Evolutionary conservation across 2,329 filamentous ascomycete species (phyloP), one percentile per base, ranked within the genome.

Genomic region (Chaetomium strumarium): DNA sequence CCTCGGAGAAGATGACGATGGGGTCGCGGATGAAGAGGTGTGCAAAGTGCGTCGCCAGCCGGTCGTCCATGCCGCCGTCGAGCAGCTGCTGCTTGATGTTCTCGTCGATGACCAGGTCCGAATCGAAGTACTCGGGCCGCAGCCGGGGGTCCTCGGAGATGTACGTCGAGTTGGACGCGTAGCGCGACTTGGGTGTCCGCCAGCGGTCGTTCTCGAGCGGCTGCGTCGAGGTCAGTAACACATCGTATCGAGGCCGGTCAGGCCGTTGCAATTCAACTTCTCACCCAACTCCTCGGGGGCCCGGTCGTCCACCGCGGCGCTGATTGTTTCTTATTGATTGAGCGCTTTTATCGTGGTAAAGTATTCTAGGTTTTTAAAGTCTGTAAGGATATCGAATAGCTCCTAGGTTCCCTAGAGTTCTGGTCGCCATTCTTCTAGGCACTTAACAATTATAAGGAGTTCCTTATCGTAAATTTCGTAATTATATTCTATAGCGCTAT

Each of bases 91-190:
- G 78, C 70, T 96, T 97, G 66, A 99, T 86, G 17, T 84, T 79
- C 60, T 86, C 77, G 66, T 97, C 91, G 39, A 96, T 79, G 14
- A 97, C 82, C 8, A 99, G 80, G 61, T 95, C 78, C 0, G 90
- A 89, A 65, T 97, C 90, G 41, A 97, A 75, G 64, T 99, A 99
- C 67, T 97, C 92, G 45, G 83, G 82, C 37, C 92, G 83, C 57
- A 97, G 73, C 20, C 90, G 80, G 9, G 87, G 75, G 65, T 97
- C 93, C 58, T 91, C 86, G 0, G 93, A 92, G 59, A 99, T 97
- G 71, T 99, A 99, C 7, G 93, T 97, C 45, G 91, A 96, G 69
- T 99, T 97, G 47, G 91, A 93, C n/a, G 92, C 93, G 70, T 99
- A 99, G 56, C 93, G 82, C 19, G 93, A 97, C 67, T 99, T 99